These are phyloP conservation scores for Aspergillus ustus DNA, from an alignment of 2,329 filamentous ascomycete genomes.

Conservation along the genomic window DNA sequence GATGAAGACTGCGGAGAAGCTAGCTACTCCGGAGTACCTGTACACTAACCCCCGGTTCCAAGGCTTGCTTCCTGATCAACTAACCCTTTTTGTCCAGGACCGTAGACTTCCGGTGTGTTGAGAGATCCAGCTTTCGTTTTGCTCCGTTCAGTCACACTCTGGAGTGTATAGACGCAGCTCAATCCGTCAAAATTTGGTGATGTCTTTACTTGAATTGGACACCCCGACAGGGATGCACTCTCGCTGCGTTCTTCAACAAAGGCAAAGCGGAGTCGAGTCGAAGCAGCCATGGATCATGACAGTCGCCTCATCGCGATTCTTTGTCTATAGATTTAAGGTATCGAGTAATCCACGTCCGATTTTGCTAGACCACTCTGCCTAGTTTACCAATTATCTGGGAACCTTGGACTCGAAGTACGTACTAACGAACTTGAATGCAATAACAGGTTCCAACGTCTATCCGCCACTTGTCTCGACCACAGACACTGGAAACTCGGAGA, in stretches of 20 bases:
- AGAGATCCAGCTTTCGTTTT: not conserved
- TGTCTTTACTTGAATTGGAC: not conserved
- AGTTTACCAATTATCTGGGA: not conserved
- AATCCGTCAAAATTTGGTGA: not conserved
- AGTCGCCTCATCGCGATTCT: not conserved
- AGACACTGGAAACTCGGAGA: not conserved
- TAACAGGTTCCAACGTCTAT: not conserved
- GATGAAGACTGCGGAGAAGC: not conserved
- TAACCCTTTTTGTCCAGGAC: not conserved
- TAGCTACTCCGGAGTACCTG: not conserved
- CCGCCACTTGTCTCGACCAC: not conserved
- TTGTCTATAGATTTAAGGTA: not conserved
- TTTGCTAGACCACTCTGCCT: not conserved
- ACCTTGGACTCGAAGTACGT: not conserved
- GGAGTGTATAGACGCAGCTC: not conserved
- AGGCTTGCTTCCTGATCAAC: not conserved
- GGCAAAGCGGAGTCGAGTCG: not conserved
- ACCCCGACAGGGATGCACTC: not conserved
- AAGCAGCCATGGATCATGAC: slow-evolving; percentile 2
- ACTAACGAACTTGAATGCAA: not conserved
- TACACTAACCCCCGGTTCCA: not conserved
- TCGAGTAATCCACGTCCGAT: not conserved
- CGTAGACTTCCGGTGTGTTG: not conserved
- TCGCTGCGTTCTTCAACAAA: slow-evolving; percentile 1
- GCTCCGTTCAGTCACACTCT: not conserved